These are phyloP conservation scores for Ophidiomyces ophidiicola DNA, from an alignment of 2,329 filamentous ascomycete genomes.

Conservation along the genomic window DNA sequence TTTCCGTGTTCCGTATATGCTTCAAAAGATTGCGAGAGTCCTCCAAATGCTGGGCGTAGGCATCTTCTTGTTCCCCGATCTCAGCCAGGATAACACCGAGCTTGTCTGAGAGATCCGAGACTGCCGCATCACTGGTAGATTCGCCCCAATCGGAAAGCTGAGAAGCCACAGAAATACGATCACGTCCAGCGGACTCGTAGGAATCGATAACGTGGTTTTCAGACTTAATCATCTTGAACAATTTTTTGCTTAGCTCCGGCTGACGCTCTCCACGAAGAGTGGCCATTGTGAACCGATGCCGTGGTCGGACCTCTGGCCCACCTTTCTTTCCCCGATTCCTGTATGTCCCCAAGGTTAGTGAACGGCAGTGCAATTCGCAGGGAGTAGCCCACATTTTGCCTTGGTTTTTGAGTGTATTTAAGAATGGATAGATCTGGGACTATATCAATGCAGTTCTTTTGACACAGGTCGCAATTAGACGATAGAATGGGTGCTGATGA, in stretches of 20 bases:
- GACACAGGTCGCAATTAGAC: too few relatives aligned
- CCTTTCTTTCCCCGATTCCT: slow-evolving; percentile 32
- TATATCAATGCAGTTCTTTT: too few relatives aligned
- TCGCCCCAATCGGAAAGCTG: slow-evolving; percentile 97
- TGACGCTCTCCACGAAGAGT: slow-evolving; percentile 76
- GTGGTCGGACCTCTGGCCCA: slow-evolving; percentile 32
- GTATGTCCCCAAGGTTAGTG: neutral
- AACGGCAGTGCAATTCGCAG: neutral
- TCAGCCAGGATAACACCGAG: slow-evolving; percentile 83
- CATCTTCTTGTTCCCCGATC: slow-evolving; percentile 85
- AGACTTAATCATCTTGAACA: slow-evolving; percentile 88
- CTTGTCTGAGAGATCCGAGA: slow-evolving; percentile 91
- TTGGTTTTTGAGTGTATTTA: neutral
- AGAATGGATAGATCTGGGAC: too few relatives aligned
- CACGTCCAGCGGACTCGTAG: slow-evolving; percentile 72
- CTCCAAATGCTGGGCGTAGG: slow-evolving; percentile 75
- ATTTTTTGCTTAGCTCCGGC: slow-evolving; percentile 75
- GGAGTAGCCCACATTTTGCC: neutral
- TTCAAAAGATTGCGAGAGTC: slow-evolving; percentile 74
- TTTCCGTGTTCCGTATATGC: slow-evolving; percentile 88
- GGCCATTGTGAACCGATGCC: slow-evolving; percentile 69
- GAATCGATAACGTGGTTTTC: slow-evolving; percentile 79
- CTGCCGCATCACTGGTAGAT: slow-evolving; percentile 70
- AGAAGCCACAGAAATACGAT: slow-evolving; percentile 70
- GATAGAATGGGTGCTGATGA: too few relatives aligned